Conservation (phyloP, 192 early-diverging fungal species). For the Oehlia diaphana region DNA sequence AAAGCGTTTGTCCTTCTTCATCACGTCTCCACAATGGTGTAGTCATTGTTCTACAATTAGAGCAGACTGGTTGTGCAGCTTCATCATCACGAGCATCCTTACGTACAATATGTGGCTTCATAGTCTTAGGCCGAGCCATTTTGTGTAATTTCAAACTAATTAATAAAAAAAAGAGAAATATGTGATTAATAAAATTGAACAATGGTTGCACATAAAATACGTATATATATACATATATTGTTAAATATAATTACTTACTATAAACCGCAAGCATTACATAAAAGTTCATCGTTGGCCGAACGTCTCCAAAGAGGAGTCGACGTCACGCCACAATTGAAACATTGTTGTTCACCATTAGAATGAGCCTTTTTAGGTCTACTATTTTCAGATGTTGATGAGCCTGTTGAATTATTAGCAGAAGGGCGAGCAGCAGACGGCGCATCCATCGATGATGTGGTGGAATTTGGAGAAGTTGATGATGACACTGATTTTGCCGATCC, state of each 20-base stretch:
- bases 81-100: conserved; percentile 48
- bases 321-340: conserved; percentile 71
- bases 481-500: not conserved
- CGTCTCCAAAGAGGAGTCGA: conserved; percentile 94
- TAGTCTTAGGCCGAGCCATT: conserved; percentile 71
- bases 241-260: conserved; percentile 59
- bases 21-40: conserved; percentile 95
- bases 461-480: not conserved
- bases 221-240: not conserved
- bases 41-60: conserved; percentile 77
- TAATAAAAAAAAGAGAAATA: conserved; percentile 1
- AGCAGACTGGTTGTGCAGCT: conserved; percentile 54
- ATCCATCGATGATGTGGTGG: not conserved
- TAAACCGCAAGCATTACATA: conserved; percentile 98
- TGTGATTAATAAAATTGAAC: not conserved
- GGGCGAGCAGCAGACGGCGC: not conserved
- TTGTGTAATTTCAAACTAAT: conserved; percentile 78
- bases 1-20: conserved; percentile 42
- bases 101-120: conserved; percentile 74
- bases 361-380: conserved; percentile 17
- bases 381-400: not conserved
- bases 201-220: not conserved
- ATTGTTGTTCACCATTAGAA: conserved; percentile 30
- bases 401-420: not conserved
- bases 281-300: conserved; percentile 76